Base-by-base conservation (phyloP, 345 rosid species). In the Salix caprea region DNA sequence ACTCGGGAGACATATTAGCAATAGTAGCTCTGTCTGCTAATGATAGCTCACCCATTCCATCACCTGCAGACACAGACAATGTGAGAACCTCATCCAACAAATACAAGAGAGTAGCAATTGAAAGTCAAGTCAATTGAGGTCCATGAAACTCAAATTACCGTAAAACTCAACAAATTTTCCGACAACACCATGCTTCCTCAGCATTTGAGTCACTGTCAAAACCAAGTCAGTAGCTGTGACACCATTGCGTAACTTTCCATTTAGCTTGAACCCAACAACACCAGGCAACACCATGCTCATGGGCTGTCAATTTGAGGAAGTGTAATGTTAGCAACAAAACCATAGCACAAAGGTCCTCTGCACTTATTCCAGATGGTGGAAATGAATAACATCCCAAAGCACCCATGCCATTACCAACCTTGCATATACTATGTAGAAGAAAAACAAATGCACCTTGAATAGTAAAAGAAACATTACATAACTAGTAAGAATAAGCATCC, bases 261-360 rank as follows among this genome's bases (percentile, higher is more conserved):
- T 85, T 32, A 96, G 76, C 84, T 96, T 96, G 91, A 96, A 96
- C 70, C 99, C 99, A 85, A 93, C 98, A 77, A 96, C 99, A 75
- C 97, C 99, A 72, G 99, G 99, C 76, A 96, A 83, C 76, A 96
- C 99, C 99, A 96, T 93, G 88, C 99, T 96, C 99, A 96, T 93
- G 52, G 99, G 99, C 99, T 96, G 91, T 79, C 12, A 71, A 69
- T 21, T 15, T 19, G n/a, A 46, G 50, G 50, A 14, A 46, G 50
- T 13, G 5, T 14, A 66, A 66, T 28, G 23, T 30, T 37, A 66
- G 40, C 16, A 14, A 32, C 13, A 8, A 77, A 65, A 12, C 23
- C 36, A 36, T 6, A 16, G 40, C 28, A 70, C 0, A 37, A 19
- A 14, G 15, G 4, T 46, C 19, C 23, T 3, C 15, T 21, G 52